phyloP scores from a whole-genome alignment of 352 stramenopile genomes.

The Pythium brassicae region DNA sequence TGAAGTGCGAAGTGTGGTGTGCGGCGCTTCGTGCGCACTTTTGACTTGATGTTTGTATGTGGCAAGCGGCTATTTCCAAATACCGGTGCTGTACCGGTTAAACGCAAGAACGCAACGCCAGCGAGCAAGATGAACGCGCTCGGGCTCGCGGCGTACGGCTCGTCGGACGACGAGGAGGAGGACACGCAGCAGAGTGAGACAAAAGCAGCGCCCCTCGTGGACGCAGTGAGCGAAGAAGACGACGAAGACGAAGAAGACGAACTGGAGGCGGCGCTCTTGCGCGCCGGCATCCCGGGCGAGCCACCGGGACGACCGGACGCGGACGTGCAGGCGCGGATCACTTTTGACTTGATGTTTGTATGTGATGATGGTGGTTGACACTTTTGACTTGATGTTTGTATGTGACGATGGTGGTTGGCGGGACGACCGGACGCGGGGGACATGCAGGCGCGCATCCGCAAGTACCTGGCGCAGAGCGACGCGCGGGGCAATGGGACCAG shows the following conservation, averaged over 20 bases:
- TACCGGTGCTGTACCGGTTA: too few species aligned
- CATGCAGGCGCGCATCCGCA: slow-evolving; percentile 68
- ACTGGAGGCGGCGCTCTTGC: slow-evolving; percentile 26
- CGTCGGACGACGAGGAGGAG: slow-evolving; percentile 21
- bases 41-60: not conserved
- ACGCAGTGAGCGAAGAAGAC: not conserved
- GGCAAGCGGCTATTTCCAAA: too few species aligned
- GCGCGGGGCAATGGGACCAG: slow-evolving; percentile 16
- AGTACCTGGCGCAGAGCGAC: slow-evolving; percentile 46
- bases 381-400: not conserved
- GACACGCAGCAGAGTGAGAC: not conserved
- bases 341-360: not conserved
- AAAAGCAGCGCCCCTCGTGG: not conserved
- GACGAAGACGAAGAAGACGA: slow-evolving; percentile 10
- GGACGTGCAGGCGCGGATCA: slow-evolving; percentile 33
- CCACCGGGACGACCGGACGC: slow-evolving; percentile 18
- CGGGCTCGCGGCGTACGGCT: slow-evolving; percentile 26
- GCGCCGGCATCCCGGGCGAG: slow-evolving; percentile 39
- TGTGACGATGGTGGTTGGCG: too few species aligned
- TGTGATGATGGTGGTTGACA: too few species aligned
- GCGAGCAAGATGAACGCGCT: slow-evolving; percentile 24
- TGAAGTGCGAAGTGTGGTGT: not conserved
- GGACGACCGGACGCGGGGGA: too few species aligned
- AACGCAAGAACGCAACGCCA: too few species aligned
- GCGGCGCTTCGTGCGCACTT: not conserved